These are phyloP conservation scores for Eimeria tenella DNA, from an alignment of 169 alveolate genomes.

Conservation along the genomic window DNA sequence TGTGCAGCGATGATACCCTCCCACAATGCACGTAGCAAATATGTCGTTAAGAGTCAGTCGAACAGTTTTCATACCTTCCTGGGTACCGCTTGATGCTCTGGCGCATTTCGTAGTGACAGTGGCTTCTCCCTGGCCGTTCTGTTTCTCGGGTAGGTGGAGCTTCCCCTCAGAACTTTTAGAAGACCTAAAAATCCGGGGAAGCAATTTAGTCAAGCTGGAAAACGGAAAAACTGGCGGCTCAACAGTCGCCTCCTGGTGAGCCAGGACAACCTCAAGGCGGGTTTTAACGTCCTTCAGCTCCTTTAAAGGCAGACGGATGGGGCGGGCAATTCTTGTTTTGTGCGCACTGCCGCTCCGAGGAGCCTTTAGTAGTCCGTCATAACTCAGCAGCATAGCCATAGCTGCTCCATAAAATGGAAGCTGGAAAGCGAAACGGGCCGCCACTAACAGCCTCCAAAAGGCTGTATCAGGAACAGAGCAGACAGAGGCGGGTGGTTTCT, in stretches of 20 bases:
- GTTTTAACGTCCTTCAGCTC: conserved; percentile 34
- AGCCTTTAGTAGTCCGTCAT: conserved; percentile 34
- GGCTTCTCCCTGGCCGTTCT: not conserved
- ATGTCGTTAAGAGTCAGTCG: conserved; percentile 66
- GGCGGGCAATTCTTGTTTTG: not conserved
- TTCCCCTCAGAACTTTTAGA: not conserved
- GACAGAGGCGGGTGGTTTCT: conserved; percentile 10
- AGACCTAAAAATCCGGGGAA: not conserved
- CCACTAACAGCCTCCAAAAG: conserved; percentile 19
- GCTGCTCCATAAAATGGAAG: conserved; percentile 33
- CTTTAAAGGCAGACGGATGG: conserved; percentile 12
- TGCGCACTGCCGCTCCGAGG: conserved; percentile 46
- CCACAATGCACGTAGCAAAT: conserved; percentile 69
- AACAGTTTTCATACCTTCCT: not conserved
- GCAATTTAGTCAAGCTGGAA: not conserved
- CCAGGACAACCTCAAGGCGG: not conserved
- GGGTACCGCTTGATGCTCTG: not conserved
- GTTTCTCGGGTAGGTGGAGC: not conserved
- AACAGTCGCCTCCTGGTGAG: not conserved
- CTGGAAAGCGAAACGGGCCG: conserved; percentile 29
- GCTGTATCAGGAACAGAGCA: conserved; percentile 6
- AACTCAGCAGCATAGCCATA: conserved; percentile 44
- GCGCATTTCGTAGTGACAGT: not conserved
- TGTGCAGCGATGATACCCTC: conserved; percentile 67
- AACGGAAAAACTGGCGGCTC: not conserved